These are phyloP conservation scores for Gilbertella persicaria DNA, from an alignment of 371 early-diverging fungal genomes.

Conservation along the genomic window DNA sequence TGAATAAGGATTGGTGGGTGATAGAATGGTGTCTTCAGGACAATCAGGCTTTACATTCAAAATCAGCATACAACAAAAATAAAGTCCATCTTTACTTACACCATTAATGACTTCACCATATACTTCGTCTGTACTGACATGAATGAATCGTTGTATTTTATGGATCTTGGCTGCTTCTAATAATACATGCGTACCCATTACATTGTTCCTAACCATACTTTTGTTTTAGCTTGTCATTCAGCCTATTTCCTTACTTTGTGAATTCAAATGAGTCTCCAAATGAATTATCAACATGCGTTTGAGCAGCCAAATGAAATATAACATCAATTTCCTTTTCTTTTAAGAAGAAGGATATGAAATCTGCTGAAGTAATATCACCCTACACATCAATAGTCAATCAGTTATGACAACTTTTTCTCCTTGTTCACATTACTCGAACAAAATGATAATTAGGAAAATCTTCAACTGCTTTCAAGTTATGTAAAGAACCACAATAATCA, in stretches of 20 bases:
- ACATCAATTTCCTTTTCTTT: constrained; percentile 74
- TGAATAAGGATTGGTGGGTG: constrained; percentile 86
- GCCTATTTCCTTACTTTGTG: constrained; percentile 50
- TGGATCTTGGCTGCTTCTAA: constrained; percentile 76
- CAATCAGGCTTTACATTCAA: constrained; percentile 58
- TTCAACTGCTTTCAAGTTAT: constrained; percentile 60
- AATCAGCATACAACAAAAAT: background rate
- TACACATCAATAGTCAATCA: constrained; percentile 24
- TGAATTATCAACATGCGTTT: constrained; percentile 91
- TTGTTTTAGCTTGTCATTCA: background rate
- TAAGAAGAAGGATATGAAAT: constrained; percentile 70
- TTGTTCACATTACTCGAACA: constrained; percentile 53
- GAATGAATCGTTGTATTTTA: constrained; percentile 68
- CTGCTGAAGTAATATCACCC: constrained; percentile 76
- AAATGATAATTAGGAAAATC: constrained; percentile 66
- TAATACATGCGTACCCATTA: constrained; percentile 86
- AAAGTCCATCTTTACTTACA: constrained; percentile 22
- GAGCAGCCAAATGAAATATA: constrained; percentile 84
- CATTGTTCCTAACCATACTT: constrained; percentile 61
- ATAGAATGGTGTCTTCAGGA: constrained; percentile 68
- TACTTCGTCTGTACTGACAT: constrained; percentile 88
- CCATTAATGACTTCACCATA: constrained; percentile 78
- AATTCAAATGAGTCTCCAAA: constrained; percentile 85
- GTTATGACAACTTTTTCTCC: background rate
- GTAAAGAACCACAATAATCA: constrained; percentile 79